A percentile compares a stretch with the other conserved stretches of the same genome.
Conservation (phyloP, 805 yeast genomes). For the Metschnikowia bowlesiae region DNA sequence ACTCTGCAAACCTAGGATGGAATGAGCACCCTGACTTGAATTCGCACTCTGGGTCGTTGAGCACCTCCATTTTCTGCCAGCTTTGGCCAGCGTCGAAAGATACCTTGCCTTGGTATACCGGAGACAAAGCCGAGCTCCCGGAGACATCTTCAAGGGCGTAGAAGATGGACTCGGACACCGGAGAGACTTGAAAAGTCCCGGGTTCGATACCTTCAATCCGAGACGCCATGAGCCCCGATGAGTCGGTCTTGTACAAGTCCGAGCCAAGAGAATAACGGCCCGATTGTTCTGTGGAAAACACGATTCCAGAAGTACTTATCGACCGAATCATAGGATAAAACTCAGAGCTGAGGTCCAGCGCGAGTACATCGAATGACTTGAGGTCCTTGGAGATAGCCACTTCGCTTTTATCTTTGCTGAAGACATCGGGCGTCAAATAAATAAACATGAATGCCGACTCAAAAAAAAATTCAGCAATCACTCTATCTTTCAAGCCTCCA, state of each 20-base stretch:
- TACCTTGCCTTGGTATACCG: conserved; percentile 21
- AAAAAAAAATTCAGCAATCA: background rate
- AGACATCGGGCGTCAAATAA: conserved; percentile 41
- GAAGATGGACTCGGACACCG: conserved; percentile 59
- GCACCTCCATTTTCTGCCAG: conserved; percentile 47
- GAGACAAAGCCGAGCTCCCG: conserved; percentile 10
- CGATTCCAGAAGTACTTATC: conserved; percentile 32
- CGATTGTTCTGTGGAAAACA: conserved; percentile 6
- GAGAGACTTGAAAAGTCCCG: conserved; percentile 39
- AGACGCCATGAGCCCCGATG: conserved; percentile 51
- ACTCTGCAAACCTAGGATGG: conserved; percentile 23
- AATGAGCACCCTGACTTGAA: conserved; percentile 48
- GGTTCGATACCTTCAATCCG: conserved; percentile 38
- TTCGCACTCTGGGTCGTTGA: conserved; percentile 42
- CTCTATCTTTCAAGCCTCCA: background rate
- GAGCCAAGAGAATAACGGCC: background rate
- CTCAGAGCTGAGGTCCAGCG: conserved; percentile 31
- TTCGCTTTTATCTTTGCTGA: conserved; percentile 32
- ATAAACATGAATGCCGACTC: conserved; percentile 40
- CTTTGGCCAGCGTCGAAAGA: conserved; percentile 51
- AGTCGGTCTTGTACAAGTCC: conserved; percentile 40
- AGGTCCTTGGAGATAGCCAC: conserved; percentile 49
- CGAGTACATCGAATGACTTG: conserved; percentile 33
- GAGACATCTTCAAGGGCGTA: conserved; percentile 38
- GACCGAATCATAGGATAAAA: conserved; percentile 25